Base-by-base conservation (phyloP, 371 early-diverging fungal genomes). In the Choanephora cucurbitarum region DNA sequence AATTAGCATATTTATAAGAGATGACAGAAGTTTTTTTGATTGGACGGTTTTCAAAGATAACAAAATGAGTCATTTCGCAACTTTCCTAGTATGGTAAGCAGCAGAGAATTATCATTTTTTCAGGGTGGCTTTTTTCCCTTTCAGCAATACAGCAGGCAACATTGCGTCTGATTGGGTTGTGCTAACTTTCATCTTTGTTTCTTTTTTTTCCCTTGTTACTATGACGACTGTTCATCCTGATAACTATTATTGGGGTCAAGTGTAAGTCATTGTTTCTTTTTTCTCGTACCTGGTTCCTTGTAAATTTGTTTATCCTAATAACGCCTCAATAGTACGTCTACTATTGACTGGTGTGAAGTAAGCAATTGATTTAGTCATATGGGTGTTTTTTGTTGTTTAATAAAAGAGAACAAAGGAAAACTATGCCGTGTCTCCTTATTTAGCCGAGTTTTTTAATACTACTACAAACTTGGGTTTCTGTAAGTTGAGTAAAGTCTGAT, bases 381-480 rank as follows among this genome's bases (percentile, higher is more conserved):
- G n/a, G n/a, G n/a, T 28, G 28, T 28, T 28, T 28, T 5, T 28
- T 28, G 7, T 7, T 28, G 28, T 28, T 28, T 28, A 28, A 28
- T 28, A 28, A 28, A 28, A 28, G 7, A 28, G 28, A 7, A 28
- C 18, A n/a, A 39, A 75, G 75, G 76, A 75, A 65, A 75, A 75
- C 53, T 75, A 75, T 37, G 48, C 56, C 7, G 53, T 72, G 6
- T 72, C 73, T 9, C 67, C 62, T 15, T 88, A 83, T 65, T 66
- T 91, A 50, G 90, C 90, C 54, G 91, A 92, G 66, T 88, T 83
- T 50, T 85, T 85, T 66, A 92, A 92, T 66, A 83, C 90, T 17
- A 59, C 72, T 17, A 83, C 87, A 19, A 92, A 90, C 60, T 46
- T 87, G 18, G 68, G 66, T 32, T 88, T 83, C 56, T 50, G 80